Percentiles rank a stretch among this genome's conserved stretches.
phyloP scores from a whole-genome alignment of 371 early-diverging fungal genomes.

The Syncephalastrum racemosum region DNA sequence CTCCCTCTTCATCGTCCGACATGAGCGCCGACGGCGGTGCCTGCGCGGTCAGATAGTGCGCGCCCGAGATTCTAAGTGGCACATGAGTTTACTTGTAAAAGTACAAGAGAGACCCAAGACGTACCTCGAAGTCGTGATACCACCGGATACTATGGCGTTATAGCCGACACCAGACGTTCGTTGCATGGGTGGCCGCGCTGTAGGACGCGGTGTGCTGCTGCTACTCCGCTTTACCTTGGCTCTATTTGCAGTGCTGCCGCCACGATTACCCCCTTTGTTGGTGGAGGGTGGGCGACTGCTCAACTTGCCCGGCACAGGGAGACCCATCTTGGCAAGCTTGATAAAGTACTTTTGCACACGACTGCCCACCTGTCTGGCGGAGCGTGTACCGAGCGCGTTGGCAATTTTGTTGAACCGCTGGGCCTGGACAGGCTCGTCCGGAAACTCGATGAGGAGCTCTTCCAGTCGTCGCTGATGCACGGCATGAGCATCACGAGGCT shows the following conservation, averaged over 20 bases:
- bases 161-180: constrained; percentile 40
- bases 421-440: constrained; percentile 64
- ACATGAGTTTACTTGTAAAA: neutral
- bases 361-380: constrained; percentile 64
- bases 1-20: constrained; percentile 62
- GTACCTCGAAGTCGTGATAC: constrained; percentile 29
- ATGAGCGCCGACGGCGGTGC: constrained; percentile 63
- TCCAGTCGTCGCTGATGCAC: constrained; percentile 44
- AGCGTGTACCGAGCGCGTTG: constrained; percentile 59
- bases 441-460: constrained; percentile 53
- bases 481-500: neutral
- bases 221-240: constrained; percentile 3
- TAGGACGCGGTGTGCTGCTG: constrained; percentile 2
- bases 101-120: constrained; percentile 4
- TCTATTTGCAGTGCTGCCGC: neutral
- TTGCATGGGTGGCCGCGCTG: constrained; percentile 11
- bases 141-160: constrained; percentile 44
- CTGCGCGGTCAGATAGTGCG: constrained; percentile 49
- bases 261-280: neutral
- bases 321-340: constrained; percentile 62
- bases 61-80: constrained; percentile 54
- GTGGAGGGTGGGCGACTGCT: neutral
- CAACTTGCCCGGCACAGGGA: constrained; percentile 56
- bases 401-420: constrained; percentile 66
- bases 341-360: constrained; percentile 70